Evolutionary conservation across 192 early-diverging fungal species (phyloP), one percentile per base, ranked within the genome.

Genomic region (Coemansia sp.): DNA sequence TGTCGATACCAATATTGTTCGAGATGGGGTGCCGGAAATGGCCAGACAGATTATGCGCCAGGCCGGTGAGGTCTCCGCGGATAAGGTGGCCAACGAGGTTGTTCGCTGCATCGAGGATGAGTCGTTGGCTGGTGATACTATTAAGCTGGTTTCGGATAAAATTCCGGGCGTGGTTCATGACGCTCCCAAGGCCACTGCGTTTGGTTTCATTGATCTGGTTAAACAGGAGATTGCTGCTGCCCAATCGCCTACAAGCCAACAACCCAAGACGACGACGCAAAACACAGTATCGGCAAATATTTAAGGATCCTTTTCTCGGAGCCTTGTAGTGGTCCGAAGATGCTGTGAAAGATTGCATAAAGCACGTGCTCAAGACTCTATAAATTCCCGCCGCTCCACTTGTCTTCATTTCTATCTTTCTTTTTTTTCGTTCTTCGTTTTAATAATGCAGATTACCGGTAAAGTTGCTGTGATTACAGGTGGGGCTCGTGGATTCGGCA

Each of bases 391-490:
- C 39, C 26, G 20, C 45, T 26, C 28, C 35, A 8, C 28, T 26
- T 2, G 41, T 31, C 30, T 36, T 2, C 7, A 54, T 46, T 10
- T 56, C 11, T 46, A 36, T 33, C 21, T n/a, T 19, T 30, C n/a
- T 15, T 38, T 15, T 28, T 26, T 21, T 9, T 1, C 0, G 7
- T n/a, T 21, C 26, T 20, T 33, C 8, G 6, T 12, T 39, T 15
- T 36, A 9, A 4, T 30, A 6, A 77, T 69, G 66, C 63, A 70
- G 40, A 70, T 77, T 44, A n/a, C 19, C 2, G 82, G 77, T 59
- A 87, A 86, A 39, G 80, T 87, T 26, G 86, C 83, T 0, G 73
- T 89, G 49, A 82, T 89, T 58, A 89, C 88, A 13, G 88, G 88
- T 20, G 83, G 74, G 9, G 78, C 86, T 10, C 83, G 84, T 1